A percentile compares a stretch with the other conserved stretches of the same genome.
Conservation (phyloP, 371 early-diverging fungal genomes). For the Gilbertella persicaria region DNA sequence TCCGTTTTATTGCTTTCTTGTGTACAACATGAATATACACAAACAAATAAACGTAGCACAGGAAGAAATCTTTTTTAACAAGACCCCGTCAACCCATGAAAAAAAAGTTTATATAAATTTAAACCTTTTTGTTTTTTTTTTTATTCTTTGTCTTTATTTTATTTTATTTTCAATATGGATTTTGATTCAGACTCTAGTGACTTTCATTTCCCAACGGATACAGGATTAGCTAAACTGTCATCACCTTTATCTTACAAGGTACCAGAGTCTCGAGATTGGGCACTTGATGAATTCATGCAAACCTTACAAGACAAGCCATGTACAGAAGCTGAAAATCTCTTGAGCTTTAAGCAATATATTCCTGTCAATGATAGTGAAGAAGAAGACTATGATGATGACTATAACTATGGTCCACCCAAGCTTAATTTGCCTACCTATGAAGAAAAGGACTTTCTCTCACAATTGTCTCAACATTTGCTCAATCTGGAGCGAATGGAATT, state of each 20-base stretch:
- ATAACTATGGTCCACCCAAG: constrained; percentile 15
- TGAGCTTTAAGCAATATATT: constrained; percentile 24
- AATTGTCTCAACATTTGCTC: constrained; percentile 18
- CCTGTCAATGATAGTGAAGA: constrained; percentile 18
- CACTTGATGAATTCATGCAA: constrained; percentile 37
- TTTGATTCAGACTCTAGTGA: constrained; percentile 36
- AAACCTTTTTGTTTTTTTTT: background rate
- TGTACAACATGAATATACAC: background rate
- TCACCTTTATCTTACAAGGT: constrained; percentile 33
- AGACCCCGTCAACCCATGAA: background rate
- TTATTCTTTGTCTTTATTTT: background rate
- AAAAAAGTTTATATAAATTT: background rate
- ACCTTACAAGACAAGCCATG: constrained; percentile 34
- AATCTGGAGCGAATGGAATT: constrained; percentile 20
- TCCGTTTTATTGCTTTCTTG: constrained; percentile 1
- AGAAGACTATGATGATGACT: constrained; percentile 2
- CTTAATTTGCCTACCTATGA: constrained; percentile 7
- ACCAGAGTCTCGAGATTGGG: constrained; percentile 45
- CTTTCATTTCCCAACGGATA: constrained; percentile 44
- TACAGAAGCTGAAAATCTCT: constrained; percentile 18
- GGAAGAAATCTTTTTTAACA: background rate
- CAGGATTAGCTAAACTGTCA: constrained; percentile 39
- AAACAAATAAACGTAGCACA: background rate
- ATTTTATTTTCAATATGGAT: constrained; percentile 17
- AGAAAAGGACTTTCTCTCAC: constrained; percentile 26